phyloP scores from a whole-genome alignment of 345 rosid species.

The Aegle marmelos region DNA sequence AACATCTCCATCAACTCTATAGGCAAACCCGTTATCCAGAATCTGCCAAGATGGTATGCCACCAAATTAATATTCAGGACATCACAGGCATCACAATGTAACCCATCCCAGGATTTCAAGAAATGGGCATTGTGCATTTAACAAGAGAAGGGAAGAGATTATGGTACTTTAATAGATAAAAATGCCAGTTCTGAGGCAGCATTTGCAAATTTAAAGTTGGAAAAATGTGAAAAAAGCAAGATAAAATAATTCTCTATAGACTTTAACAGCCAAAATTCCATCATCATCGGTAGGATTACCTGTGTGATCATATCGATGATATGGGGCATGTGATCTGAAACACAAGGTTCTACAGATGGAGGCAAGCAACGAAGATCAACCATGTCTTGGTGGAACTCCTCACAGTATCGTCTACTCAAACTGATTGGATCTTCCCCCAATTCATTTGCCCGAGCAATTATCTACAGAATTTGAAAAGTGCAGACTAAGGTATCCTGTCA shows the following conservation, averaged over 20 bases:
- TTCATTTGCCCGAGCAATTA: slow-evolving; percentile 85
- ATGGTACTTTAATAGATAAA: neutral
- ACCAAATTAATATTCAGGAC: slow-evolving; percentile 9
- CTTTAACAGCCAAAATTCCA: neutral
- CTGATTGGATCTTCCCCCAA: slow-evolving; percentile 86
- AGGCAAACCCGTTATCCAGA: slow-evolving; percentile 82
- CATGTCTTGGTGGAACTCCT: slow-evolving; percentile 82
- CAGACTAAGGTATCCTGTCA: slow-evolving; percentile 54
- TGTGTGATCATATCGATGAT: slow-evolving; percentile 83
- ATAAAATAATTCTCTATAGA: neutral
- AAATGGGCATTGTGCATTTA: neutral
- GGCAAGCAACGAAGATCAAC: slow-evolving; percentile 68
- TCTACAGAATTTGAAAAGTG: slow-evolving; percentile 55
- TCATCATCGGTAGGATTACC: slow-evolving; percentile 32
- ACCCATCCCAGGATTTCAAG: neutral
- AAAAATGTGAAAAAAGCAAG: neutral
- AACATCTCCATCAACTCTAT: slow-evolving; percentile 70
- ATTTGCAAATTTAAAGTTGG: neutral
- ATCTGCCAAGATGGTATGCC: slow-evolving; percentile 46
- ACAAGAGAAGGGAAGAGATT: neutral
- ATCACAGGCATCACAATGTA: neutral
- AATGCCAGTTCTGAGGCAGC: neutral
- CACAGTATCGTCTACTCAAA: slow-evolving; percentile 79
- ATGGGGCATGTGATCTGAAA: slow-evolving; percentile 90
- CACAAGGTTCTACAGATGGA: slow-evolving; percentile 85